phyloP scores from a whole-genome alignment of 352 stramenopile species.

The Elongisporangium prolatum region DNA sequence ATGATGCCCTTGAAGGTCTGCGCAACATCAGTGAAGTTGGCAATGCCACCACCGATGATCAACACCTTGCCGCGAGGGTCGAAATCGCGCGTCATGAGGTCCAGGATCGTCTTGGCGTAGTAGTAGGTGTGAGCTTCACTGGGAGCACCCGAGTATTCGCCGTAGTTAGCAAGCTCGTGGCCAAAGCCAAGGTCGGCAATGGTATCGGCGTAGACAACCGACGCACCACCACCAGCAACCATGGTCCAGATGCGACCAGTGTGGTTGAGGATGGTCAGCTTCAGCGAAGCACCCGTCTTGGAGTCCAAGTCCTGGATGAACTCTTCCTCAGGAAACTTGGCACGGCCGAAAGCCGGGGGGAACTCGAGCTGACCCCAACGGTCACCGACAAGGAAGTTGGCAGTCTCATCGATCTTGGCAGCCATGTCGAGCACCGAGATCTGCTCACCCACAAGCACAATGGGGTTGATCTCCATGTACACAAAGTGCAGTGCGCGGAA shows the following conservation, averaged over 20 bases:
- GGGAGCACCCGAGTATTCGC: conserved; percentile 96
- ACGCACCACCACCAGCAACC: conserved; percentile 94
- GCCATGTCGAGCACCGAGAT: conserved; percentile 95
- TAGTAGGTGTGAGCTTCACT: conserved; percentile 96
- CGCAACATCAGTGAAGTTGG: conserved; percentile 98
- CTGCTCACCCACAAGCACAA: conserved; percentile 90
- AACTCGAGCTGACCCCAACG: conserved; percentile 95
- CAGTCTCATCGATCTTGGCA: conserved; percentile 96
- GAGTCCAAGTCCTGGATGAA: conserved; percentile 94
- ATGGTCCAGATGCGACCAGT: conserved; percentile 95
- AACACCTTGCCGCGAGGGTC: conserved; percentile 92
- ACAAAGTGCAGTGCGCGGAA: conserved; percentile 96
- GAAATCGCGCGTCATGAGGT: conserved; percentile 92
- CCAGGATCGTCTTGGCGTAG: conserved; percentile 96
- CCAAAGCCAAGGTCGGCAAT: conserved; percentile 94
- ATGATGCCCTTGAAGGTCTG: conserved; percentile 98
- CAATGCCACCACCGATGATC: conserved; percentile 97
- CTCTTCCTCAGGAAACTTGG: conserved; percentile 94
- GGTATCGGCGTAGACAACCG: conserved; percentile 96
- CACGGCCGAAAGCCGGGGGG: conserved; percentile 93
- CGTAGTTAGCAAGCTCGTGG: conserved; percentile 96
- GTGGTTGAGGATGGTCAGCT: conserved; percentile 97
- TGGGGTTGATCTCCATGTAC: conserved; percentile 98
- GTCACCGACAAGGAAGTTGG: conserved; percentile 90
- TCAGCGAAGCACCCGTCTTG: conserved; percentile 95